These are phyloP conservation scores for Orbilia ellipsospora DNA, from an alignment of 2,329 filamentous ascomycete species.

Conservation along the genomic window DNA sequence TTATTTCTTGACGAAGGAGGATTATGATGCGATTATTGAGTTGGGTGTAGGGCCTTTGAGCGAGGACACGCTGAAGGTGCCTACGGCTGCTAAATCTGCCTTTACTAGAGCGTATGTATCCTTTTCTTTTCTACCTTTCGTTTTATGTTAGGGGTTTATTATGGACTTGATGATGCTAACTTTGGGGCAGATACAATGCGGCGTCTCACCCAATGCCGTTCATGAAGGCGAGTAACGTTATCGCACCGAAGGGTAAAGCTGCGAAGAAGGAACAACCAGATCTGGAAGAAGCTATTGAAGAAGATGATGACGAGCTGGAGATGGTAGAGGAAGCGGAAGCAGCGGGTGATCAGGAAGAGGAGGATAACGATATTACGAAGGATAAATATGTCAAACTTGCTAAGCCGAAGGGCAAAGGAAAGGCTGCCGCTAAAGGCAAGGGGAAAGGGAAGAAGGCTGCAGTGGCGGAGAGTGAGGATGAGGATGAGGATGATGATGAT, in stretches of 20 bases:
- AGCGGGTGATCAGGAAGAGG: slow-evolving; percentile 75
- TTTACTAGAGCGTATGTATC: slow-evolving; percentile 86
- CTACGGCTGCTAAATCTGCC: slow-evolving; percentile 83
- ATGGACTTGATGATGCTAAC: slow-evolving; percentile 18
- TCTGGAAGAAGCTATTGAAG: slow-evolving; percentile 94
- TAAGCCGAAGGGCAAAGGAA: slow-evolving; percentile 74
- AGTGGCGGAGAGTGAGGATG: slow-evolving; percentile 38
- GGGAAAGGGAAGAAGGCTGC: slow-evolving; percentile 62
- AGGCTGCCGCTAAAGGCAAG: slow-evolving; percentile 62
- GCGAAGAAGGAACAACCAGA: slow-evolving; percentile 82
- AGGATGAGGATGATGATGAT: slow-evolving; percentile 41
- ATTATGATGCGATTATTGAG: slow-evolving; percentile 92
- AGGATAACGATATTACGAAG: slow-evolving; percentile 85
- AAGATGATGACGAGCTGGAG: slow-evolving; percentile 81
- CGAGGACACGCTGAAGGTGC: slow-evolving; percentile 79
- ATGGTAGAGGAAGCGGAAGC: slow-evolving; percentile 67
- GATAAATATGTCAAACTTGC: slow-evolving; percentile 97
- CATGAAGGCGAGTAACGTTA: slow-evolving; percentile 86
- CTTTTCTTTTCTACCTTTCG: slow-evolving; percentile 6
- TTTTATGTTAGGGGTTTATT: neutral
- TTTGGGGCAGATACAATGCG: slow-evolving; percentile 76
- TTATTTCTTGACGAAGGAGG: slow-evolving; percentile 93
- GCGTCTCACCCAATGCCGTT: slow-evolving; percentile 91
- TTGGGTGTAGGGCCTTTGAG: slow-evolving; percentile 87
- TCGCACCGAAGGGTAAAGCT: slow-evolving; percentile 67